Base-by-base conservation (phyloP, 768 basidiomycete species). In the Naganishia friedmannii region DNA sequence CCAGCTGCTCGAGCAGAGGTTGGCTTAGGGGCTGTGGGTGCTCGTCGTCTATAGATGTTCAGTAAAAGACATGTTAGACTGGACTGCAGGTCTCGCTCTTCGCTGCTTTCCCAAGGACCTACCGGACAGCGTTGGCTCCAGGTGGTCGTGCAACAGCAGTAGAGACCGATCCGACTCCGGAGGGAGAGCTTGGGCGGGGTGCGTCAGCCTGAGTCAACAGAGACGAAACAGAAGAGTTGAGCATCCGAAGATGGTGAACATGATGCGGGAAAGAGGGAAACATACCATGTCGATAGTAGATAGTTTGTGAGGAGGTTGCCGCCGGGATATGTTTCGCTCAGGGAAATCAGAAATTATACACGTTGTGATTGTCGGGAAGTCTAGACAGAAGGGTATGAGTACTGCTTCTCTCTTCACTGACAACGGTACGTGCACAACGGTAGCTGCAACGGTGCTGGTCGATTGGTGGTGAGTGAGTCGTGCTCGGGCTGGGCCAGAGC, bases 1-100 rank as follows among this genome's bases (percentile, higher is more conserved):
- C 95, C 93, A 31, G 94, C 93, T 48, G 93, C 89, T 70, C 94
- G 89, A 34, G 89, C 81, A 0, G 92, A 94, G 79, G 93, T 93
- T 29, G 93, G 92, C 81, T 86, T 88, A 57, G 88, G 76, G 34
- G 80, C 73, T 19, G 78, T 76, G 15, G 80, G 73, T 26, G 78
- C 80, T 66, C 80, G 73, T 58, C 80, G 80, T 72, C 80, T 80
- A 60, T 26, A 19, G 17, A 29, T n/a, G 39, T 12, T 31, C 6
- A 28, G 12, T 12, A 45, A 37, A 29, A 29, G 4, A n/a, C 39
- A 19, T 42, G 42, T 45, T 13, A 29, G 23, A 10, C 39, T 34
- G 34, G 6, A 39, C 13, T 32, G 34, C 21, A 39, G 2, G 63
- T 37, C 19, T 65, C 26, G 45, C 7, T 19, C 31, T 42, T 37